phyloP scores from a whole-genome alignment of 257 asterid species.

The Sherardia arvensis region DNA sequence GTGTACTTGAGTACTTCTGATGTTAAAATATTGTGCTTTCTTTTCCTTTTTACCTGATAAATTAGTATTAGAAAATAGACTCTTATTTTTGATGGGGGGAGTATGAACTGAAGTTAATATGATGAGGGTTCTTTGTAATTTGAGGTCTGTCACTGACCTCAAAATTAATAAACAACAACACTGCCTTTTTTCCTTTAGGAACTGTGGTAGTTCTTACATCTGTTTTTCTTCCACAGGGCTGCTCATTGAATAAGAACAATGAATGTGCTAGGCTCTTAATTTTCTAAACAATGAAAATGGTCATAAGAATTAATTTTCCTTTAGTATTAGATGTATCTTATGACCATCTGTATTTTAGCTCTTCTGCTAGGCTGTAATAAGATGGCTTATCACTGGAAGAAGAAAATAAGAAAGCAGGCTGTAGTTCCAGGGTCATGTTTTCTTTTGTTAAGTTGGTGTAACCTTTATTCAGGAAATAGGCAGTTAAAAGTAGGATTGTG shows the following conservation, averaged over 20 bases:
- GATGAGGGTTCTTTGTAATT: background rate
- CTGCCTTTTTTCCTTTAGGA: background rate
- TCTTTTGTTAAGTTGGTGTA: too few relatives aligned
- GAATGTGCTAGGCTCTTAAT: too few relatives aligned
- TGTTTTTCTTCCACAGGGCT: background rate
- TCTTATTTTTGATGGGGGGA: background rate
- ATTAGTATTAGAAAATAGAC: background rate
- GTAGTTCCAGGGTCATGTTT: background rate
- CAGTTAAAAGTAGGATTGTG: background rate
- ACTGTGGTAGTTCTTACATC: background rate
- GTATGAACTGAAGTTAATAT: background rate
- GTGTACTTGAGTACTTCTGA: background rate
- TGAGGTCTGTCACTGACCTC: background rate
- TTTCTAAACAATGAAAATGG: too few relatives aligned
- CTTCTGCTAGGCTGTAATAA: too few relatives aligned
- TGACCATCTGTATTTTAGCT: too few relatives aligned
- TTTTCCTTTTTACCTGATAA: background rate
- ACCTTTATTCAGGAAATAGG: too few relatives aligned
- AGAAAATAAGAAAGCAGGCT: background rate
- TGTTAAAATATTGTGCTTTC: background rate
- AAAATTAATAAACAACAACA: background rate
- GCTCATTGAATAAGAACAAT: background rate
- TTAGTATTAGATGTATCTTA: too few relatives aligned
- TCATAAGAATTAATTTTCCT: too few relatives aligned
- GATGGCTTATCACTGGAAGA: background rate